Base-by-base conservation (phyloP, 352 stramenopile species). In the Blastocystis sp. region DNA sequence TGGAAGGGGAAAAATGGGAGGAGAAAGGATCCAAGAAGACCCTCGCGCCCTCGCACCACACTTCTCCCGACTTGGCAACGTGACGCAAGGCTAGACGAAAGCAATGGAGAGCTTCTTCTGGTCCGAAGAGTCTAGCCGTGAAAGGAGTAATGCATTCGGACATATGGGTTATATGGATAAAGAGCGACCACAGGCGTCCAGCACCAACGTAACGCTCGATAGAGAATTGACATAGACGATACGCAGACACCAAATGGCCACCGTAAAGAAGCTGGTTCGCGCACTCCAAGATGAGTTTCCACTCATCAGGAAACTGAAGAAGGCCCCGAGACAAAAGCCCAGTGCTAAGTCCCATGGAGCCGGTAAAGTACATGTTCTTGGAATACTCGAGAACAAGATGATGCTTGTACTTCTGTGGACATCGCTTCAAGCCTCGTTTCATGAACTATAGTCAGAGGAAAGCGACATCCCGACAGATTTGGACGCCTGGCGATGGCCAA, bases 1-100 rank as follows among this genome's bases (percentile, higher is more conserved):
- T 86, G 44, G 89, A 69, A 40, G 93, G 84, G 57, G 93, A 90
- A 87, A 95, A 94, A n/a, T 88, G 90, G 16, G 84, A 87, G 44
- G 89, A 93, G 51, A 94, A 90, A 34, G 92, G 92, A 87, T 94
- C 93, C 7, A 94, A 87, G 75, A 88, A 88, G 21, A 89, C 53
- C n/a, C 89, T 87, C 21, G 89, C 89, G 42, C 89, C 91, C 89
- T 95, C 92, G 87, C 92, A 94, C 92, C 92, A 96, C 0, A 96
- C 92, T 81, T 96, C 92, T 27, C 92, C 92, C 65, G 90, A 93
- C 87, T 95, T 95, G 4, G 92, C 92, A 36, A 95, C 92, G 57
- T 91, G 88, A 87, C 91, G 90, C n/a, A 96, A 87, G 14, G 92
- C 91, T 63, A 87, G 63, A 63, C 67, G 77, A 29, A 89, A 88